phyloP scores from a whole-genome alignment of 129 eudicot species.

The Helichrysum umbraculigerum region DNA sequence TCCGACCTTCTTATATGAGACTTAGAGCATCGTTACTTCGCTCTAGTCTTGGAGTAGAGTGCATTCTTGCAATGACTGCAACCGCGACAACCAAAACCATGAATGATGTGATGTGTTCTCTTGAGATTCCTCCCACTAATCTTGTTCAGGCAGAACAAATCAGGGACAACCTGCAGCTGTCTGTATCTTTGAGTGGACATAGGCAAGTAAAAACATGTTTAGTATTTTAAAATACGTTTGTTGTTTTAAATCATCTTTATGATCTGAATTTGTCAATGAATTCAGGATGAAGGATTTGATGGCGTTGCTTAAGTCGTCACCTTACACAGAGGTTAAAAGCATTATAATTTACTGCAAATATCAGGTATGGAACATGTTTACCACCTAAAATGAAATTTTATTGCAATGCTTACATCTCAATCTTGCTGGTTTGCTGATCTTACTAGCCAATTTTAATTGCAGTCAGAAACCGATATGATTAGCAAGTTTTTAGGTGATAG shows the following conservation, averaged over 20 bases:
- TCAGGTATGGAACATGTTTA: conserved; percentile 55
- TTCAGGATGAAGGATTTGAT: conserved; percentile 80
- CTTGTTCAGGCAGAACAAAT: conserved; percentile 64
- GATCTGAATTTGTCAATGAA: conserved; percentile 15
- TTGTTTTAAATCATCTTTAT: background rate
- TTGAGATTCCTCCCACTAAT: conserved; percentile 73
- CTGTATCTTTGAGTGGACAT: conserved; percentile 67
- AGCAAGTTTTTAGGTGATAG: conserved; percentile 82
- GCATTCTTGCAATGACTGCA: conserved; percentile 99
- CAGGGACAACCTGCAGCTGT: conserved; percentile 81
- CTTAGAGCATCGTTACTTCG: conserved; percentile 85
- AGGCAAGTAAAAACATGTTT: conserved; percentile 51
- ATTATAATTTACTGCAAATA: conserved; percentile 92
- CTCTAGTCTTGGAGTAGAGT: conserved; percentile 56
- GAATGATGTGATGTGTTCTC: conserved; percentile 71
- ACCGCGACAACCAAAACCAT: conserved; percentile 85
- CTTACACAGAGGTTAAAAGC: conserved; percentile 75
- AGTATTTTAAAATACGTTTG: background rate
- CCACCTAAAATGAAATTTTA: conserved; percentile 1
- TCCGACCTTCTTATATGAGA: conserved; percentile 99
- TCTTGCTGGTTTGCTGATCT: conserved; percentile 19
- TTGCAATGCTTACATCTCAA: conserved; percentile 4
- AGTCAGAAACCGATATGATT: conserved; percentile 85
- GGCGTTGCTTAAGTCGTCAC: conserved; percentile 67
- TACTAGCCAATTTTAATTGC: conserved; percentile 27